Evolutionary conservation across 169 alveolate genomes (phyloP).

Genomic region (Fabrea salina): DNA sequence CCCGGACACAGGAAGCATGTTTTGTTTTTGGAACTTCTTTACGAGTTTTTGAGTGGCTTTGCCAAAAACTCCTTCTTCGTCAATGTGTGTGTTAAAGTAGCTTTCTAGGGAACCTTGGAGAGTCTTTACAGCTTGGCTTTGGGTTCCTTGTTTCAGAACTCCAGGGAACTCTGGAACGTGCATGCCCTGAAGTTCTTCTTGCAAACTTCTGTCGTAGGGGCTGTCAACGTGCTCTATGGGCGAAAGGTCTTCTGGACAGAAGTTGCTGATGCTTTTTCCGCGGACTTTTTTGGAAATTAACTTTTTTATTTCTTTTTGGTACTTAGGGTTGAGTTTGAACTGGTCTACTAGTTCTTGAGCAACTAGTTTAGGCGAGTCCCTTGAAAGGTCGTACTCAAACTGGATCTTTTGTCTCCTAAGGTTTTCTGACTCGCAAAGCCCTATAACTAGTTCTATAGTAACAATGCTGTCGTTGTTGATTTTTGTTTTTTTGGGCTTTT

Average conservation of each 20-base stretch:
- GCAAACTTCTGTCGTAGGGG: background rate
- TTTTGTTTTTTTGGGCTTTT: too few species aligned
- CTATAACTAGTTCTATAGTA: too few species aligned
- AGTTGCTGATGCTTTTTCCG: too few species aligned
- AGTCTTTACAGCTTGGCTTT: background rate
- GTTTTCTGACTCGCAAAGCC: too few species aligned
- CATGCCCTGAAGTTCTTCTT: background rate
- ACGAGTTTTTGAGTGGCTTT: background rate
- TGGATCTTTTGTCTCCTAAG: too few species aligned
- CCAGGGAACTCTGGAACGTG: background rate
- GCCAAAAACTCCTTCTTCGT: conserved; percentile 6
- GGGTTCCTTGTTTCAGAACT: background rate
- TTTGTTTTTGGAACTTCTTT: conserved; percentile 6
- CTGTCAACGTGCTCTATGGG: background rate
- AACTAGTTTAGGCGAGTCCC: conserved; percentile 24
- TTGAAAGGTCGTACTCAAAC: background rate
- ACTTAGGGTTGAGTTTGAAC: background rate
- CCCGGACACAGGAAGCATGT: background rate
- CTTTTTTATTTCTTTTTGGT: background rate
- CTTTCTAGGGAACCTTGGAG: background rate
- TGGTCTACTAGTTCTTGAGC: conserved; percentile 13
- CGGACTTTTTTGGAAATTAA: background rate
- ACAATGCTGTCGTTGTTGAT: too few species aligned
- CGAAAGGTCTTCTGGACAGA: background rate
- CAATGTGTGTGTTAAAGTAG: background rate